Conservation (phyloP, 176 grass and related monocot species). For the barley (Hordeum vulgare) region MorexV3_pseudomolecules_assembly NC_058520.1:550256942-550257441, state of each 20-base stretch:
- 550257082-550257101: constrained; percentile 26
- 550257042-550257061: neutral
- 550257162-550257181: constrained; percentile 41
- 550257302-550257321: constrained; percentile 45
- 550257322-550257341: constrained; percentile 40
- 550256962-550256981: neutral
- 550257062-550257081: neutral
- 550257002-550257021: neutral
- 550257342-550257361: constrained; percentile 58
- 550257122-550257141: neutral
- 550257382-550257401: neutral
- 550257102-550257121: neutral
- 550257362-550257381: neutral
- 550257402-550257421: neutral
- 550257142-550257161: neutral
- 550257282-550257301: constrained; percentile 54
- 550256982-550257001: constrained; percentile 41
- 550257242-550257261: constrained; percentile 17
- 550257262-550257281: constrained; percentile 57
- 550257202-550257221: constrained; percentile 62
- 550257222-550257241: constrained; percentile 54
- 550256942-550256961: constrained; percentile 3
- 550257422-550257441: neutral
- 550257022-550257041: neutral
- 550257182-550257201: constrained; percentile 87